Evolutionary conservation across 2,329 filamentous ascomycete genomes (phyloP), one percentile per base, ranked within the genome.

Genomic region (Colletotrichum euphorbiae): DNA sequence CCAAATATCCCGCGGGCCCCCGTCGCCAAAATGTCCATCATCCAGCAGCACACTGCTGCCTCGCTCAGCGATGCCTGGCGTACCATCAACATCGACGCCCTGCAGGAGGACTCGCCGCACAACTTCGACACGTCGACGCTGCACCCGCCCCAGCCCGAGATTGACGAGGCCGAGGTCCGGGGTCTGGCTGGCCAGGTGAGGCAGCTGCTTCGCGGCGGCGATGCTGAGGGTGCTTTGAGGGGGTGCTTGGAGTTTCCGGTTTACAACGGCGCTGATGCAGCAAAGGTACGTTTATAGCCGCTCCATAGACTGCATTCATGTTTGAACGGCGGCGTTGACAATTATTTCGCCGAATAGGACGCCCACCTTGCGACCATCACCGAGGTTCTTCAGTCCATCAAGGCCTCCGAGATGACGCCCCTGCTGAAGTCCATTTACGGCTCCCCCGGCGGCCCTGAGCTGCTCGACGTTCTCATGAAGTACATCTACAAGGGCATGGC

Each of bases 401-500:
- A 97, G 79, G 94, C 96, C 76, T 92, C 92, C 74, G 96, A 99
- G 74, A 98, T 98, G 93, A 93, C 90, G 71, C 92, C 93, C 13
- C 89, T 98, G 75, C 84, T 99, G 73, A 89, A 91, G 80, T 88
- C 90, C 66, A 91, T 98, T 75, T 94, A 96, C 81, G 84, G 83
- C 68, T 89, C 90, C 11, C 89, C 92, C 57, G 92, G 92, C 70
- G 96, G 96, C 31, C 89, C 89, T 70, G 96, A 98, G 81, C 87
- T 92, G 69, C 83, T 97, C 73, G 96, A 99, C 79, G 93, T 95
- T 58, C 83, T 99, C 79, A 97, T 97, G 93, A 99, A 99, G 84
- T 99, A 98, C 82, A 85, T 98, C 75, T 96, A 97, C 87, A 97
- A 97, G 83, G 94, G 94, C 73, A 97, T 98, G 94, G 85, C 87